Evolutionary conservation across 2,329 filamentous ascomycete genomes (phyloP).

Genomic region (Pseudocercospora eumusae): DNA sequence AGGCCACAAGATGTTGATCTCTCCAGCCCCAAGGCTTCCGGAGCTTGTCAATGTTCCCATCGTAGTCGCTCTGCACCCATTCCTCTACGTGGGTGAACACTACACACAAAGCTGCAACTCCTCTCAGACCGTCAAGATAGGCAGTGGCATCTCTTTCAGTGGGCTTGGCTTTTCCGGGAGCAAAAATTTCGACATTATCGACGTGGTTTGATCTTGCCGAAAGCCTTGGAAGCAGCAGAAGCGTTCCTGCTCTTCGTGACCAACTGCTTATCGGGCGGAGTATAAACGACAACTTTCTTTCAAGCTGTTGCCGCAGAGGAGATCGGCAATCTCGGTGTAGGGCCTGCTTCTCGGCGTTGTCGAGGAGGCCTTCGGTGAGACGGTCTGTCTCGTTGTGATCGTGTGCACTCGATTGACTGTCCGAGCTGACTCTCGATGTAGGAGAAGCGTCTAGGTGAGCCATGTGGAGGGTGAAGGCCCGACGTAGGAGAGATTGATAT

Average conservation of each 20-base stretch:
- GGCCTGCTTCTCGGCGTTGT: neutral
- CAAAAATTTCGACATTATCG: neutral
- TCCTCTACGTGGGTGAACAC: slow-evolving; percentile 62
- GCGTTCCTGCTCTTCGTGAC: neutral
- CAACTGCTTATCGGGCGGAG: neutral
- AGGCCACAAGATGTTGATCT: slow-evolving; percentile 51
- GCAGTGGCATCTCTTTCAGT: slow-evolving; percentile 45
- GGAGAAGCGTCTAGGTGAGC: neutral
- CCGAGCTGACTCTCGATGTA: neutral
- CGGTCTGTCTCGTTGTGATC: neutral
- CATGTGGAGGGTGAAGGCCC: neutral
- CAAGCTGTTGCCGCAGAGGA: neutral
- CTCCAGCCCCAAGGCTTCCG: slow-evolving; percentile 45
- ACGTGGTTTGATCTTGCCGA: too few relatives aligned
- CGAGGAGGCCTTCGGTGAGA: neutral
- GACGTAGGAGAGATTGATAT: neutral
- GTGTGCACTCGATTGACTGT: neutral
- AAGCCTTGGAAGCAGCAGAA: neutral
- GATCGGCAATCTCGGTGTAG: neutral
- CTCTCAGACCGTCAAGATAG: slow-evolving; percentile 65
- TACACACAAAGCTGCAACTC: slow-evolving; percentile 66
- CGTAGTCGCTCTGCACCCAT: slow-evolving; percentile 52
- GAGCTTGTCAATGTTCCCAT: slow-evolving; percentile 16
- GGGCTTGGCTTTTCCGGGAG: neutral
- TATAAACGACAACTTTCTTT: neutral